These are phyloP conservation scores for Funneliformis mosseae DNA, from an alignment of 192 early-diverging fungal species.

Conservation along the genomic window DNA sequence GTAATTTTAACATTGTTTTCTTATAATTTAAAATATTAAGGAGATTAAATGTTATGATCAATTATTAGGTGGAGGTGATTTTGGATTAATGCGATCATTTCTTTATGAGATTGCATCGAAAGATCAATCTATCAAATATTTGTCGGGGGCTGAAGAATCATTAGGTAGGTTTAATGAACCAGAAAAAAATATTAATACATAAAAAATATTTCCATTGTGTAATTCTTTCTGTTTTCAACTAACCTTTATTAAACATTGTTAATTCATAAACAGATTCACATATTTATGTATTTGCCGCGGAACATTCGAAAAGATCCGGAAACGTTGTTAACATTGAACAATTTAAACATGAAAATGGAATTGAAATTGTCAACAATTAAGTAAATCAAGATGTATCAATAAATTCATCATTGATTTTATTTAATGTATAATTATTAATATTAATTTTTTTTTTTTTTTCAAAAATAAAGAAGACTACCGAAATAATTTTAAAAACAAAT, in stretches of 20 bases:
- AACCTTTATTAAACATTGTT: too few relatives aligned
- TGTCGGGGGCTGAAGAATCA: slow-evolving; percentile 16
- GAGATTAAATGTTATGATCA: neutral
- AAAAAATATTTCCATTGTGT: too few relatives aligned
- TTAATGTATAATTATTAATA: too few relatives aligned
- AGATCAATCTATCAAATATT: neutral
- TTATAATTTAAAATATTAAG: neutral
- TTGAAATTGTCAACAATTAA: neutral
- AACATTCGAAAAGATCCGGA: slow-evolving; percentile 30
- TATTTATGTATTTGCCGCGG: slow-evolving; percentile 40
- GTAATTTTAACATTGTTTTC: neutral
- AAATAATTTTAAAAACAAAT: too few relatives aligned
- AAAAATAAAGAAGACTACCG: too few relatives aligned
- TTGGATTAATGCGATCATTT: slow-evolving; percentile 26
- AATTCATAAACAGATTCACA: slow-evolving; percentile 28
- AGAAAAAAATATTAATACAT: too few relatives aligned
- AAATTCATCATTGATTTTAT: too few relatives aligned
- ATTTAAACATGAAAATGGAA: slow-evolving; percentile 5
- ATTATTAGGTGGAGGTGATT: slow-evolving; percentile 30
- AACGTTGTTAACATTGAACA: slow-evolving; percentile 27
- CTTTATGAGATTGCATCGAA: slow-evolving; percentile 2
- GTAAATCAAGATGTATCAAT: neutral
- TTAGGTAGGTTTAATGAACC: slow-evolving; percentile 18
- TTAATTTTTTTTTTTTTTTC: too few relatives aligned
- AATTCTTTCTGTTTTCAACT: too few relatives aligned